phyloP scores from a whole-genome alignment of 2,329 filamentous ascomycete species.

The Colletotrichum sp. region DNA sequence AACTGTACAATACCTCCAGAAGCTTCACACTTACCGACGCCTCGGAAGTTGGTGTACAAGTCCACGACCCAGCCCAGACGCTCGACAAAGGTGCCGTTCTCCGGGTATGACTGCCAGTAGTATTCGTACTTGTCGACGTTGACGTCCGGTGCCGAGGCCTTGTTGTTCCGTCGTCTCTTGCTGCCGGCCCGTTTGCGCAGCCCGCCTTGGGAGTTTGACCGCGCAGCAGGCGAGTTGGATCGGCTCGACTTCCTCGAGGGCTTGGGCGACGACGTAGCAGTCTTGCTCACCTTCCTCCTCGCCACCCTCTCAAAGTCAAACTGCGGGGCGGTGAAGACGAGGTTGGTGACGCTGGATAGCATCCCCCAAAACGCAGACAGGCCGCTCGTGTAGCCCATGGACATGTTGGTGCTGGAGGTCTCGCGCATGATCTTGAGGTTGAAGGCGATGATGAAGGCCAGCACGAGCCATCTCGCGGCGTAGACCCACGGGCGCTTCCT shows the following conservation, averaged over 20 bases:
- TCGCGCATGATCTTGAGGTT: constrained; percentile 46
- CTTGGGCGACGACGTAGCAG: neutral
- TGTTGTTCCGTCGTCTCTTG: constrained; percentile 7
- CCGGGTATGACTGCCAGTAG: constrained; percentile 66
- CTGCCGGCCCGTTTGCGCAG: constrained; percentile 4
- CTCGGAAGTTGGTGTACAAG: constrained; percentile 59
- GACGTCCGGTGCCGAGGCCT: constrained; percentile 3
- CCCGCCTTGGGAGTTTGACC: neutral
- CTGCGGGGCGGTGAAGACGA: constrained; percentile 62
- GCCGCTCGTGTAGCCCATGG: constrained; percentile 54
- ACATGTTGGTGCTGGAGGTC: constrained; percentile 57
- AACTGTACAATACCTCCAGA: no score
- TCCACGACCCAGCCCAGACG: constrained; percentile 63
- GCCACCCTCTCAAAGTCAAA: constrained; percentile 59
- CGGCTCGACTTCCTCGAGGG: neutral
- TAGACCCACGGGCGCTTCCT: constrained; percentile 55
- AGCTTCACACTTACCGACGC: constrained; percentile 50
- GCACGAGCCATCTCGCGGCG: constrained; percentile 53
- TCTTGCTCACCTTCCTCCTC: constrained; percentile 32
- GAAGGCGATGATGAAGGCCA: constrained; percentile 46
- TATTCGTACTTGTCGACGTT: constrained; percentile 47
- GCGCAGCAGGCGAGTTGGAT: neutral
- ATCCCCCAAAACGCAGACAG: constrained; percentile 56
- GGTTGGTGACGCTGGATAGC: constrained; percentile 51
- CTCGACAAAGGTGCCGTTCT: constrained; percentile 48